Evolutionary conservation across 164 flowering plant genomes (phyloP), one percentile per base, ranked within the genome.

Genomic region (Aristolochia contorta): DNA sequence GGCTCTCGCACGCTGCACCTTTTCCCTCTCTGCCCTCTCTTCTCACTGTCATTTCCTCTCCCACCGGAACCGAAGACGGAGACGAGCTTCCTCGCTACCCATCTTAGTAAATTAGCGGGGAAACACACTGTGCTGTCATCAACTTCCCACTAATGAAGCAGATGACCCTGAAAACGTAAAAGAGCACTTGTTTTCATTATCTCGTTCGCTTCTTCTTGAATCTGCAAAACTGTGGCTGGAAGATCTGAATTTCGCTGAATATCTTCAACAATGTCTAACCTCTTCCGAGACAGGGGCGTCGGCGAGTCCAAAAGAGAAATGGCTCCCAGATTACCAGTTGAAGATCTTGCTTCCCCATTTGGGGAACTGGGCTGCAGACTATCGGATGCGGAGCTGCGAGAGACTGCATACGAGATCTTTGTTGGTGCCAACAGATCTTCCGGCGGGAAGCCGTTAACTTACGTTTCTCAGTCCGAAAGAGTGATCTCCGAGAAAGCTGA

Each of bases 381-480:
- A 59, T 54, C 98, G 27, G 69, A 77, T 37, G 30, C 82, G 16
- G 96, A 91, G 60, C 90, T 91, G 54, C 80, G 85, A 15, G 75
- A 80, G 47, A 79, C 95, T 5, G 84, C 93, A 12, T 92, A 80
- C 71, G 96, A 89, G 80, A 78, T 92, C 78, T 84, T 92, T 69
- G 78, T 88, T 56, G 82, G 86, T 37, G 79, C 76, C 1, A 78
- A 81, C 72, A 84, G 96, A n/a, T 75, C 96, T 52, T 77, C 92
- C 21, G 60, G 85, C 22, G 82, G 83, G 2, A 89, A 82, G 70
- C 80, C 88, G 6, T 84, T 92, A 59, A 57, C 83, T 55, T 83
- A 62, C 69, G 64, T 68, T 25, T 56, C 87, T 16, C 72, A 66
- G 57, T 70, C 74, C 10, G 73, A 72, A 55, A 59, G 68, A 54